These are phyloP conservation scores for Holtermannia corniformis DNA, from an alignment of 768 basidiomycete genomes.

Conservation along the genomic window DNA sequence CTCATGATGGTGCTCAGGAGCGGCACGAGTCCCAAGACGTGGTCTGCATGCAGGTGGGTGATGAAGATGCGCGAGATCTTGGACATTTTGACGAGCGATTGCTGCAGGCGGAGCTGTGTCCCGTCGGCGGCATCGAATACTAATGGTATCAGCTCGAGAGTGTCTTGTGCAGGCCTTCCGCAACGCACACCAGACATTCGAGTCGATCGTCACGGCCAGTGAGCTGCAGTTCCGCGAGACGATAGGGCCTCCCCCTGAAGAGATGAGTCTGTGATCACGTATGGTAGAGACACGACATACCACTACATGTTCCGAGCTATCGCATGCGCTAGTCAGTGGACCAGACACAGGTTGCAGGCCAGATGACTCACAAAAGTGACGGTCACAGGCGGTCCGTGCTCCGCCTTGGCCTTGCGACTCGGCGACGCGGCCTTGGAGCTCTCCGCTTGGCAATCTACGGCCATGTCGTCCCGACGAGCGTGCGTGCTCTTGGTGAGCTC, in stretches of 20 bases:
- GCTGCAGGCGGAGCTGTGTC: conserved; percentile 28
- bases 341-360: no score
- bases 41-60: conserved; percentile 40
- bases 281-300: conserved; percentile 7
- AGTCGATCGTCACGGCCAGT: conserved; percentile 33
- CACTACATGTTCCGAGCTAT: conserved; percentile 37
- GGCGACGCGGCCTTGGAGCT: no score
- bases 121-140: conserved; percentile 41
- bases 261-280: not conserved
- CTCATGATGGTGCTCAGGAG: conserved; percentile 34
- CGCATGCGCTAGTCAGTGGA: not conserved
- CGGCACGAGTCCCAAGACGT: conserved; percentile 30
- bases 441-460: no score
- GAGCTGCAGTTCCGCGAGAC: conserved; percentile 37
- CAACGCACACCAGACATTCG: conserved; percentile 37
- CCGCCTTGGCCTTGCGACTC: no score
- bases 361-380: conserved; percentile 31
- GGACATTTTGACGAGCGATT: conserved; percentile 29
- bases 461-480: no score
- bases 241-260: conserved; percentile 36
- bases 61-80: conserved; percentile 38
- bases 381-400: conserved; percentile 21
- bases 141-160: conserved; percentile 9
- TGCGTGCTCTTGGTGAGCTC: no score
- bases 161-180: no score